Evolutionary conservation across 148 eudicot genomes (phyloP), one percentile per base, ranked within the genome.

Genomic region (Pouteria glomerata): DNA sequence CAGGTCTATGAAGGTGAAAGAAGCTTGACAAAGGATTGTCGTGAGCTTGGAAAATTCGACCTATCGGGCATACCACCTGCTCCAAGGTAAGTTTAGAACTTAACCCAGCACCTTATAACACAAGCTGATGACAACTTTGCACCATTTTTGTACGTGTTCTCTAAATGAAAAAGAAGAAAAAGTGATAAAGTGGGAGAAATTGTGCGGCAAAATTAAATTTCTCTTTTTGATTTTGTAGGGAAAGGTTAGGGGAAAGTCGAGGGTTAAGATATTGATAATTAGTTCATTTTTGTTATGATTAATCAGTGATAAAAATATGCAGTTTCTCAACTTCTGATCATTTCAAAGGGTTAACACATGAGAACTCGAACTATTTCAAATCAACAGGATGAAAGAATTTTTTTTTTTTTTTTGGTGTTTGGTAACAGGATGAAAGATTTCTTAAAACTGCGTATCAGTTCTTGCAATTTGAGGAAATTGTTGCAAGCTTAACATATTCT

Each of bases 31-130:
- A 87, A 87, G 78, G 87, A 87, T 50, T 80, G 86, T 65, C 82
- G 77, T 15, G 86, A 81, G 60, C 87, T 87, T 48, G 88, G 88
- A 7, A 64, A 73, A 51, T 85, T 85, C 61, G 82, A 82, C 16
- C 79, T 85, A 51, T 78, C 86, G 24, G 88, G 87, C 61, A 85
- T 87, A 69, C 85, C 91, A 12, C 88, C 88, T n/a, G 90, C 90
- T 79, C 88, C 88, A 74, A 85, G 91, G 91, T 83, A 80, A 78
- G 41, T 24, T 47, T n/a, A n/a, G n/a, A n/a, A n/a, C n/a, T n/a
- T n/a, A n/a, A n/a, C n/a, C n/a, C n/a, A n/a, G n/a, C n/a, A n/a
- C n/a, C n/a, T n/a, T n/a, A n/a, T n/a, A n/a, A n/a, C n/a, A n/a
- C n/a, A n/a, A n/a, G n/a, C n/a, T n/a, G n/a, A n/a, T n/a, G n/a